Evolutionary conservation across 345 rosid species (phyloP).

Genomic region (Populus tremula): DNA sequence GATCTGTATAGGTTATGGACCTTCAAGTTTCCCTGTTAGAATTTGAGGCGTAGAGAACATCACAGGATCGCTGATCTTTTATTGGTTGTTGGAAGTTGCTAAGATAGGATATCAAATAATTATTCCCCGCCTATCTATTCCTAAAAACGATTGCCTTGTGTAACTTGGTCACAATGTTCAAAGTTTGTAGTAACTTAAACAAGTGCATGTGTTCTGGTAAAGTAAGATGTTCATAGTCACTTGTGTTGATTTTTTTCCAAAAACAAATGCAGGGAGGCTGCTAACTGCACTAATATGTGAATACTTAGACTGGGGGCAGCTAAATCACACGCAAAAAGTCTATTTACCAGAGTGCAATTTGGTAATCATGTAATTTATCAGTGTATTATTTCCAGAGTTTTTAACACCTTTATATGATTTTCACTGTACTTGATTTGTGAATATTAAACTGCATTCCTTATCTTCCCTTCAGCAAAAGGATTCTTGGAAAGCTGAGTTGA

Average conservation of each 20-base stretch:
- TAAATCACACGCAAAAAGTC: constrained; percentile 79
- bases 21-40: background rate
- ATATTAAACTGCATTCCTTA: constrained; percentile 3
- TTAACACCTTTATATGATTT: constrained; percentile 4
- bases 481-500: constrained; percentile 80
- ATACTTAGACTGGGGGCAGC: constrained; percentile 96
- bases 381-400: constrained; percentile 3
- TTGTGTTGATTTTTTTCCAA: constrained; percentile 2
- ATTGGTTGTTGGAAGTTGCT: background rate
- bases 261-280: constrained; percentile 62
- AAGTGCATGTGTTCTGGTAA: background rate
- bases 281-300: constrained; percentile 80
- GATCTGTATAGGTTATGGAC: background rate
- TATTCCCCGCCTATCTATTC: background rate
- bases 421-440: background rate
- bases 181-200: background rate
- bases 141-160: background rate
- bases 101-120: background rate
- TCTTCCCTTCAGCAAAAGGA: constrained; percentile 69
- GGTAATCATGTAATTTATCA: constrained; percentile 63
- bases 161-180: background rate
- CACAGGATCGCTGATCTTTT: background rate
- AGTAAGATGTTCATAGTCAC: background rate
- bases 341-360: constrained; percentile 93
- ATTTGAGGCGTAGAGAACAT: background rate